Conservation (phyloP, 192 early-diverging fungal species). For the Endogone sp. region DNA sequence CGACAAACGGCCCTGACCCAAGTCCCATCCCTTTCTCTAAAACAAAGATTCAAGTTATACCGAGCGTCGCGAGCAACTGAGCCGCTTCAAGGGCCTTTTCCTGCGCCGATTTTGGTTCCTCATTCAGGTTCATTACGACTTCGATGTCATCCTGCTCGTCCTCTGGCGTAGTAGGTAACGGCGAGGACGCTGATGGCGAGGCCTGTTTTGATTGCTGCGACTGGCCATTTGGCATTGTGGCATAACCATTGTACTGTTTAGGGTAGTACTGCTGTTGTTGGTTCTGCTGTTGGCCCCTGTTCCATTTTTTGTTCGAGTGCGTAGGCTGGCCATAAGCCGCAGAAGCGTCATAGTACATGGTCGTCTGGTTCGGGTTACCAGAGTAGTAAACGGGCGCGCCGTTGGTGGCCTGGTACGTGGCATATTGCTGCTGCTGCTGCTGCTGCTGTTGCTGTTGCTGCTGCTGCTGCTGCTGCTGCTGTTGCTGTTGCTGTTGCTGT, state of each 20-base stretch:
- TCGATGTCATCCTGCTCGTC: constrained; percentile 26
- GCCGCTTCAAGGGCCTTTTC: background rate
- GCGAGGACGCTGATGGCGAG: constrained; percentile 7
- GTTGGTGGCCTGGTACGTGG: background rate
- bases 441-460: background rate
- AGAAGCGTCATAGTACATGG: background rate
- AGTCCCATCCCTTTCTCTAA: too few species aligned
- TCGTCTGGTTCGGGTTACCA: background rate
- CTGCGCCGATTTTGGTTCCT: constrained; percentile 6
- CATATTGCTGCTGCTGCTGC: background rate
- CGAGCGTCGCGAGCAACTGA: too few species aligned
- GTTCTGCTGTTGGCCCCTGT: background rate
- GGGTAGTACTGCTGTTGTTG: background rate
- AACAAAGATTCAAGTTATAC: too few species aligned
- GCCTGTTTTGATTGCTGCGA: constrained; percentile 5
- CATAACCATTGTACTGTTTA: background rate
- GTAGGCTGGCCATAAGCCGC: background rate
- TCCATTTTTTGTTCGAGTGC: background rate
- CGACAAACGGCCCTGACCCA: too few species aligned
- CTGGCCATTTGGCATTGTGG: background rate
- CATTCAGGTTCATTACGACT: constrained; percentile 20
- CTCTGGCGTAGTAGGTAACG: constrained; percentile 1
- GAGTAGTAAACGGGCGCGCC: background rate
- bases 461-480: background rate
- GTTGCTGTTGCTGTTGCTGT: background rate